These are phyloP conservation scores for Leishmania major DNA, from an alignment of 208 protist genomes.

Conservation along the genomic window DNA sequence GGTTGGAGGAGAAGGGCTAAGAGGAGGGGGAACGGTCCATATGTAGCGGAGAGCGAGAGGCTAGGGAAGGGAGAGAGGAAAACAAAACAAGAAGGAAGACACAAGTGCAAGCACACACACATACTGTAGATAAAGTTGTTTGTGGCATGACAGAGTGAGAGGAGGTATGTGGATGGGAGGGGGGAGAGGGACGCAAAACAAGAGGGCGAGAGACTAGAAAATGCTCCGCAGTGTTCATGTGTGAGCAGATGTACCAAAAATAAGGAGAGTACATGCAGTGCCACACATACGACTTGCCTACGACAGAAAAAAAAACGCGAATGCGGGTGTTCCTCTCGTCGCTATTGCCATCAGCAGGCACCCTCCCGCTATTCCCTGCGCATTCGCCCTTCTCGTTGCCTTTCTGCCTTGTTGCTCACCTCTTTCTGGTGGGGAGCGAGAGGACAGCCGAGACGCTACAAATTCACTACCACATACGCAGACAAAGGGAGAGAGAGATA, in stretches of 20 bases:
- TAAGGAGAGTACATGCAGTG: background rate
- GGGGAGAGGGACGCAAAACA: background rate
- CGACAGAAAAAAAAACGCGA: background rate
- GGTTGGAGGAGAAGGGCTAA: background rate
- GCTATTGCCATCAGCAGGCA: background rate
- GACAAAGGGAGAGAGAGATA: background rate
- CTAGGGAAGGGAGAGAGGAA: background rate
- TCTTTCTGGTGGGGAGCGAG: background rate
- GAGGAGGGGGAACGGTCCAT: background rate
- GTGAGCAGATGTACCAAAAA: background rate
- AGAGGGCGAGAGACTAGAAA: background rate
- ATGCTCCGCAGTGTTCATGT: background rate
- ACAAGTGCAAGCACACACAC: background rate
- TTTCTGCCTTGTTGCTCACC: background rate
- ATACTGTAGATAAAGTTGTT: background rate
- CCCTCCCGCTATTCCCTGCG: background rate
- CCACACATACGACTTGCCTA: background rate
- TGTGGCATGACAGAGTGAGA: background rate
- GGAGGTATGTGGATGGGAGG: background rate
- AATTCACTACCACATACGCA: background rate
- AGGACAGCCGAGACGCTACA: background rate
- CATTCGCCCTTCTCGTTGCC: background rate
- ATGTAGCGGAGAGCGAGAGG: background rate
- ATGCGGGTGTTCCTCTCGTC: background rate
- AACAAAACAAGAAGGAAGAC: slow-evolving; percentile 6